Percentiles rank a stretch among this genome's conserved stretches.
Evolutionary conservation across 495 filamentous ascomycete genomes (phyloP).

Genomic region (Aspergillus sparsus): DNA sequence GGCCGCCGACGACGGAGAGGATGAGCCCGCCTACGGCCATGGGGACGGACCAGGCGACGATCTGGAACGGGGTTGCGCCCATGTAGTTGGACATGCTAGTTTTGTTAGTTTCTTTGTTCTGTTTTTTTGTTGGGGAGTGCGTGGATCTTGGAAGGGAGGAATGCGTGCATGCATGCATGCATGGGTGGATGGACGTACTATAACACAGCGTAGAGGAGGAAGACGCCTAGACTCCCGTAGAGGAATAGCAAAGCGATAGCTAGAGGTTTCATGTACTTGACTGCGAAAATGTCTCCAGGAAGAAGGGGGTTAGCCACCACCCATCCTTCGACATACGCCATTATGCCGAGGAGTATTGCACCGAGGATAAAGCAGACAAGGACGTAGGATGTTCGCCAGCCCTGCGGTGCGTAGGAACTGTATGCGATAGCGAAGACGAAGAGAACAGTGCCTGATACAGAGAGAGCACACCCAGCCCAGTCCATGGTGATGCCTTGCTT

Average conservation of each 20-base stretch:
- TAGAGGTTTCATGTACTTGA: constrained; percentile 72
- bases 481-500: constrained; percentile 61
- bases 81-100: constrained; percentile 66
- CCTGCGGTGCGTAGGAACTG: constrained; percentile 63
- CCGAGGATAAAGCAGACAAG: constrained; percentile 62
- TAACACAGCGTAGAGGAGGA: constrained; percentile 73
- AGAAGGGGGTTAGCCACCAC: constrained; percentile 71
- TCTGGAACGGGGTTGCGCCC: constrained; percentile 63
- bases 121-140: too few species aligned
- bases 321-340: constrained; percentile 77
- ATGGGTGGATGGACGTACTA: constrained; percentile 57
- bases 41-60: constrained; percentile 77
- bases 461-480: constrained; percentile 65
- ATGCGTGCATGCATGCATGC: not conserved
- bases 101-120: constrained; percentile 15
- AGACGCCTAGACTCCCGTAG: constrained; percentile 77
- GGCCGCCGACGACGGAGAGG: constrained; percentile 69
- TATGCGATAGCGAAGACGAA: constrained; percentile 81
- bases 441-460: constrained; percentile 66
- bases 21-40: constrained; percentile 75
- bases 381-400: constrained; percentile 76
- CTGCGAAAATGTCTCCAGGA: constrained; percentile 70
- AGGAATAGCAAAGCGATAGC: constrained; percentile 46
- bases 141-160: too few species aligned
- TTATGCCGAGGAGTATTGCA: constrained; percentile 35